Base-by-base conservation (phyloP, 768 basidiomycete genomes). In the Rhizopogon vinicolor region DNA sequence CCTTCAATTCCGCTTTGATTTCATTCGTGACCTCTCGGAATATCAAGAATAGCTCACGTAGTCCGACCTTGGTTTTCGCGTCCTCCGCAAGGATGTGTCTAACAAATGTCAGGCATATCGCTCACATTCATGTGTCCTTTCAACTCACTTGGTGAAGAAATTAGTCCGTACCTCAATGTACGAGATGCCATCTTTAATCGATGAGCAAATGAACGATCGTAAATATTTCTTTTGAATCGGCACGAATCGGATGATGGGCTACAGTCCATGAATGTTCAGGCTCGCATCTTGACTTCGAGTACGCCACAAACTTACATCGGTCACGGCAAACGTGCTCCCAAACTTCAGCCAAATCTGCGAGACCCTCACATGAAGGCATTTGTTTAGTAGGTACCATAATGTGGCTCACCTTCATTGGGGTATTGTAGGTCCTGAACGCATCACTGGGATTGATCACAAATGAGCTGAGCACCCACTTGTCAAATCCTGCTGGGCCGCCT, bases 141-240 rank as follows among this genome's bases (percentile, higher is more conserved):
- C 5, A 16, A 22, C 64, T 51, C 52, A 77, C 77, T 73, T 72
- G 43, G 54, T 37, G 35, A 58, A 65, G 55, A 78, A 78, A 60
- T 71, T 72, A 33, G 76, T 68, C 5, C 76, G 69, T 7, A 73
- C 63, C 59, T 79, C 78, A 19, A 74, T 63, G 55, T 80, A 79
- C 7, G 72, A 74, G 44, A 79, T 74, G 3, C 78, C 78, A 55
- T 80, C 78, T 5, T 68, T 72, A 25, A 80, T 67, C 7, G 72
- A 75, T 29, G 72, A 67, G 39, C 67, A 52, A 57, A 80, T 61
- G 58, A 76, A 75, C 52, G 72, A 60, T 13, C 56, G 58, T 14
- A 64, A 46, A 41, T 64, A 53, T 10, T 52, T 50, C 25, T 44
- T 53, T 35, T 58, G 61, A 37, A 66, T 58, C 14, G 64, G 63